Percentiles rank a stretch among this genome's conserved stretches.
Conservation (phyloP, 306 rosid species). For the Argentina anserina region DNA sequence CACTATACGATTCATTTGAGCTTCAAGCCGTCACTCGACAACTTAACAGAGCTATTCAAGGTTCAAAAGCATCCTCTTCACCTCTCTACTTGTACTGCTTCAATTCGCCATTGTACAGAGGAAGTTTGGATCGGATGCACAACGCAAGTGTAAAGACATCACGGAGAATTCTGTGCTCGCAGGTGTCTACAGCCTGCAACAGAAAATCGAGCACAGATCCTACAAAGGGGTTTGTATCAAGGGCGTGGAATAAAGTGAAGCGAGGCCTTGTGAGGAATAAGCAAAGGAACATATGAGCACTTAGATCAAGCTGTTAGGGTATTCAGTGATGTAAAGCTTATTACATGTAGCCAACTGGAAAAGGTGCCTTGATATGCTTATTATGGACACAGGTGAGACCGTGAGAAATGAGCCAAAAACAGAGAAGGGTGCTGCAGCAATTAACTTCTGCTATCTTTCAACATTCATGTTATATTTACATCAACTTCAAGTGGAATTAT, state of each 20-base stretch:
- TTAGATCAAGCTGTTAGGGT: background rate
- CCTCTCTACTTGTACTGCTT: slow-evolving; percentile 25
- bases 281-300: slow-evolving; percentile 5
- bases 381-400: background rate
- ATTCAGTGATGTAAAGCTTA: background rate
- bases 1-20: slow-evolving; percentile 59
- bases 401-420: background rate
- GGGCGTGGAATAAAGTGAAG: slow-evolving; percentile 63
- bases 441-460: background rate
- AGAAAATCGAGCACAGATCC: slow-evolving; percentile 18
- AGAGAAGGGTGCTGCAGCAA: background rate
- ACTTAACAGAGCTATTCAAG: slow-evolving; percentile 50
- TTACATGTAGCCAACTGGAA: too few relatives aligned
- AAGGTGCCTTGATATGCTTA: background rate
- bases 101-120: slow-evolving; percentile 38
- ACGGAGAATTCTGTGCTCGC: slow-evolving; percentile 33
- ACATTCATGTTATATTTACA: background rate
- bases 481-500: background rate
- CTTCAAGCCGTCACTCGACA: slow-evolving; percentile 48
- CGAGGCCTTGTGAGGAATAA: slow-evolving; percentile 35
- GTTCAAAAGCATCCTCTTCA: slow-evolving; percentile 28
- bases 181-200: background rate
- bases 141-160: slow-evolving; percentile 29
- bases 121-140: slow-evolving; percentile 28
- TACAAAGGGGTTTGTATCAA: slow-evolving; percentile 32